Conservation (phyloP, 2,329 filamentous ascomycete genomes). For the Aspergillus fijiensis region DNA sequence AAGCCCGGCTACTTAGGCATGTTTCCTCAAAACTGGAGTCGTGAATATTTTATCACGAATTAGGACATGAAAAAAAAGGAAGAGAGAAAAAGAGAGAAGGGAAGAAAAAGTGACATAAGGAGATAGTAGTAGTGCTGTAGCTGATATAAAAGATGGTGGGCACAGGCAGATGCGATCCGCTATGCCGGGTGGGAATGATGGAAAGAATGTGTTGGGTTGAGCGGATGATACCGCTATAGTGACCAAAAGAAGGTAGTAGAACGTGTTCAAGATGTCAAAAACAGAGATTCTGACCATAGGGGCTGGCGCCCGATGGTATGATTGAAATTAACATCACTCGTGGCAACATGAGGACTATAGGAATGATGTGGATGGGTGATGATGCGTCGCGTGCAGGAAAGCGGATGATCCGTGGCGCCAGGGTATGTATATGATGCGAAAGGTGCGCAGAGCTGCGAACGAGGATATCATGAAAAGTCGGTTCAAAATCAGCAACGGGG, state of each 20-base stretch:
- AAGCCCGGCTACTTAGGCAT: background rate
- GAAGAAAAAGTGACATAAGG: conserved; percentile 1
- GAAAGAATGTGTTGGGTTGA: conserved; percentile 7
- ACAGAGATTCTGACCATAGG: conserved; percentile 13
- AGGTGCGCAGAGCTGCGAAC: conserved; percentile 17
- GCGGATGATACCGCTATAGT: conserved; percentile 2
- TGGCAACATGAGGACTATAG: conserved; percentile 32
- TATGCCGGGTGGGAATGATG: conserved; percentile 11
- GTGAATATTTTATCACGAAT: background rate
- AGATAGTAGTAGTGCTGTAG: too few relatives aligned
- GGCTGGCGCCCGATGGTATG: conserved; percentile 19
- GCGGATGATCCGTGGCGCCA: conserved; percentile 15
- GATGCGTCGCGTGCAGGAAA: conserved; percentile 21
- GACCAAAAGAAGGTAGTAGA: conserved; percentile 12
- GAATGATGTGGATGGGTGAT: conserved; percentile 11
- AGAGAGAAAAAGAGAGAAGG: conserved; percentile 5
- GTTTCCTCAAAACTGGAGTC: background rate
- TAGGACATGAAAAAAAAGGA: conserved; percentile 1
- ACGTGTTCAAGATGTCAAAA: conserved; percentile 12
- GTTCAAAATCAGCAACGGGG: conserved; percentile 9
- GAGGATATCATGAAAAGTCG: conserved; percentile 24
- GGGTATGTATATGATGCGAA: conserved; percentile 14
- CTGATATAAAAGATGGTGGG: background rate
- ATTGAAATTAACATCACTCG: conserved; percentile 33
- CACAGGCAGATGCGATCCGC: conserved; percentile 15